A percentile compares a stretch with the other conserved stretches of the same genome.
Evolutionary conservation across 371 early-diverging fungal species (phyloP).

Genomic region (Mucor irregularis): DNA sequence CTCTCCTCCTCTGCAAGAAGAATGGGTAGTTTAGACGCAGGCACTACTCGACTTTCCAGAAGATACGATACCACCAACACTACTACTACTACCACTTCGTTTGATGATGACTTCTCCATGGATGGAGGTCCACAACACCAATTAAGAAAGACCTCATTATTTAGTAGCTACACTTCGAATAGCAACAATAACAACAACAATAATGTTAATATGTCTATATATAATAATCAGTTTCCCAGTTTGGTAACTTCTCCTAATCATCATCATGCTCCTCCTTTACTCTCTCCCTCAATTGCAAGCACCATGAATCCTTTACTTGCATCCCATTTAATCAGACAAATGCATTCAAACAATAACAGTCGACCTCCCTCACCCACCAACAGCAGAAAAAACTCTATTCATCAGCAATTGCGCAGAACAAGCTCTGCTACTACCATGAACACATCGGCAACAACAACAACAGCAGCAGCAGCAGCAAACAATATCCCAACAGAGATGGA

Average conservation of each 20-base stretch:
- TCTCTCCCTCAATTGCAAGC: constrained; percentile 1
- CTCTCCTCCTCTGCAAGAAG: constrained; percentile 33
- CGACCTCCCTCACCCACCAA: constrained; percentile 21
- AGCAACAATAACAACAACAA: too few species aligned
- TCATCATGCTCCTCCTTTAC: background rate
- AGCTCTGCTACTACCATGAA: constrained; percentile 2
- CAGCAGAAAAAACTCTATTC: constrained; percentile 18
- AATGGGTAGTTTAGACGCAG: constrained; percentile 25
- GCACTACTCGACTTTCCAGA: constrained; percentile 8
- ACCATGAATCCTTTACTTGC: constrained; percentile 26
- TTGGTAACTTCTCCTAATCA: background rate
- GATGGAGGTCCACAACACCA: background rate
- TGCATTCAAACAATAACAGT: constrained; percentile 7
- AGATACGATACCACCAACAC: background rate
- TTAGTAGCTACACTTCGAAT: background rate
- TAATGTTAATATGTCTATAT: background rate
- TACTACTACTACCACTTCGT: background rate
- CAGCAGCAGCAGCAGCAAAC: background rate
- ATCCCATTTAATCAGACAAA: constrained; percentile 30
- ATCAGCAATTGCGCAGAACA: constrained; percentile 12
- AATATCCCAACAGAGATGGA: constrained; percentile 38
- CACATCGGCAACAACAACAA: constrained; percentile 1
- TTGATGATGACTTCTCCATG: constrained; percentile 11
- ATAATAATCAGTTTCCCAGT: background rate
- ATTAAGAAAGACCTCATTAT: background rate